These are phyloP conservation scores for Sporothrix euskadiensis DNA, from an alignment of 2,329 filamentous ascomycete species.

Conservation along the genomic window DNA sequence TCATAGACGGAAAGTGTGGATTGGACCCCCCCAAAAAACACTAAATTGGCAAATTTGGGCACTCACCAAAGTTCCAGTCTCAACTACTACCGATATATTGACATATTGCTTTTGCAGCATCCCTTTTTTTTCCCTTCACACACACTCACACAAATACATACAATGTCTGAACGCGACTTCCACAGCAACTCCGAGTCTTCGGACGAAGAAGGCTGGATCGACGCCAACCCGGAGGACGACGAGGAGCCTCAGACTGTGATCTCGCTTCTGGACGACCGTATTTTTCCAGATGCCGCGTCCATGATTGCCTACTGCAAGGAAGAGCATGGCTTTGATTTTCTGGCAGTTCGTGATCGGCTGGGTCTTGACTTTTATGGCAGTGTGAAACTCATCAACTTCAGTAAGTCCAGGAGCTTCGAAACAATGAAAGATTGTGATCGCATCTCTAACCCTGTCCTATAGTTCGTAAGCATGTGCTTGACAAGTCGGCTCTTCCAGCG, in stretches of 20 bases:
- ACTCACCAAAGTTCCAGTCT: neutral
- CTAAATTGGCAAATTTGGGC: neutral
- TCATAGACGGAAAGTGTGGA: neutral
- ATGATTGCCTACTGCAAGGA: constrained; percentile 71
- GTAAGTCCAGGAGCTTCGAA: constrained; percentile 37
- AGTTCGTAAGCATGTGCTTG: constrained; percentile 53
- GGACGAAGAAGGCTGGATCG: constrained; percentile 42
- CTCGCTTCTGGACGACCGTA: constrained; percentile 66
- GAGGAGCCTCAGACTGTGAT: constrained; percentile 61
- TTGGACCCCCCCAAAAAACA: constrained; percentile 12
- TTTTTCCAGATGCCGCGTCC: constrained; percentile 62
- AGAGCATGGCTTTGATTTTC: constrained; percentile 66
- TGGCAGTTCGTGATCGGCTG: constrained; percentile 57
- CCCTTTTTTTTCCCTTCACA: neutral
- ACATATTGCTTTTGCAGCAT: neutral
- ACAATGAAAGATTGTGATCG: neutral
- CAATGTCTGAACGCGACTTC: constrained; percentile 29
- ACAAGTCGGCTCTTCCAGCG: constrained; percentile 51
- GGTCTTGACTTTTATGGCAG: constrained; percentile 71
- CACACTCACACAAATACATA: neutral
- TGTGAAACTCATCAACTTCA: constrained; percentile 74
- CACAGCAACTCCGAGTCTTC: constrained; percentile 42
- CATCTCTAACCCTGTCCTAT: neutral
- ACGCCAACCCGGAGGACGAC: constrained; percentile 54
- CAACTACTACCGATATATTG: neutral